These are phyloP conservation scores for Metschnikowia corniflorae DNA, from an alignment of 805 yeast species.

Conservation along the genomic window DNA sequence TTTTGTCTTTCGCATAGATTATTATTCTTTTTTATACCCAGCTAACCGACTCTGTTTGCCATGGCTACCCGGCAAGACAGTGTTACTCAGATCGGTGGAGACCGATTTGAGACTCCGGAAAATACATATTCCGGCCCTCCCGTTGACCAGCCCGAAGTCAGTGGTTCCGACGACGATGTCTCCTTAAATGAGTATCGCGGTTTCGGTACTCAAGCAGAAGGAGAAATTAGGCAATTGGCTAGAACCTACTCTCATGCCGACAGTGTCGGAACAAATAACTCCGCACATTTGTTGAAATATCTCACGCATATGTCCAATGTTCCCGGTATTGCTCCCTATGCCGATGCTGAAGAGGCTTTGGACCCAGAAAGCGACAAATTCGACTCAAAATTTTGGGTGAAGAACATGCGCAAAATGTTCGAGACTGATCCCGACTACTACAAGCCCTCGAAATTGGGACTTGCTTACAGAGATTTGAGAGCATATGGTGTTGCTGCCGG, in stretches of 20 bases:
- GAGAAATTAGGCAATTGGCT: constrained; percentile 40
- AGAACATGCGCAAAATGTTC: constrained; percentile 53
- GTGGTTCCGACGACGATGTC: constrained; percentile 4
- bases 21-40: no score
- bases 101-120: constrained; percentile 9
- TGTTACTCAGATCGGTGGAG: constrained; percentile 10
- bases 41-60: no score
- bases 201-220: constrained; percentile 30
- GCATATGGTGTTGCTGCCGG: constrained; percentile 67
- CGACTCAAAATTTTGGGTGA: constrained; percentile 63
- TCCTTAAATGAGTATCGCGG: constrained; percentile 30
- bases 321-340: constrained; percentile 20
- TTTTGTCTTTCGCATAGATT: no score
- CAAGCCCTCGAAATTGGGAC: constrained; percentile 56
- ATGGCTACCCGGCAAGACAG: constrained; percentile 11
- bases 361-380: constrained; percentile 61
- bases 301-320: constrained; percentile 43
- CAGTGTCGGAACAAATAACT: constrained; percentile 15
- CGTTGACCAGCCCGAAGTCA: constrained; percentile 6
- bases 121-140: constrained; percentile 9
- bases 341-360: constrained; percentile 24
- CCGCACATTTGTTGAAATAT: constrained; percentile 30
- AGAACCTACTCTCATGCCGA: constrained; percentile 29
- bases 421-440: constrained; percentile 59
- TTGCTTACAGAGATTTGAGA: constrained; percentile 55